Evolutionary conservation across 2,329 filamentous ascomycete genomes (phyloP).

Genomic region (Colletotrichum endophyticum): DNA sequence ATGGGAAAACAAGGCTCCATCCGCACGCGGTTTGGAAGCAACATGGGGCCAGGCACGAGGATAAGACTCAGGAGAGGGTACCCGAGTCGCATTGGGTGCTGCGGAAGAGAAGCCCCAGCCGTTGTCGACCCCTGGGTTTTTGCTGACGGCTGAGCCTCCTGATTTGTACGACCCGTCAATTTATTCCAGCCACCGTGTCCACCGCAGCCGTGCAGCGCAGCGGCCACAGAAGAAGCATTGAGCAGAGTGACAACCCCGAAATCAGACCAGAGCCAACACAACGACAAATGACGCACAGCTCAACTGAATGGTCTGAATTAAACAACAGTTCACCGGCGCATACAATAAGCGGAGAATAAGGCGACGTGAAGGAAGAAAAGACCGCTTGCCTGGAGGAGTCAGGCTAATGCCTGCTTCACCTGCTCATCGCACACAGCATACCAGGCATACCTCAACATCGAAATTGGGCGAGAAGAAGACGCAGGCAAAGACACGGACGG

Average conservation of each 20-base stretch:
- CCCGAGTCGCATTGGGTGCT: constrained; percentile 1
- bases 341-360: not conserved
- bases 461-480: not conserved
- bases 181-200: not conserved
- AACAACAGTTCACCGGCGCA: not conserved
- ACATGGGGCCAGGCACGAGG: constrained; percentile 13
- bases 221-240: not conserved
- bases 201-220: constrained; percentile 4
- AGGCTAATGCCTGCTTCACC: not conserved
- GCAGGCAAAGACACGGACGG: not conserved
- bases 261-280: not conserved
- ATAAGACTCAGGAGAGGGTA: constrained; percentile 16
- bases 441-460: not conserved
- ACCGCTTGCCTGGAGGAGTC: not conserved
- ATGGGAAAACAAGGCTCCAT: constrained; percentile 11
- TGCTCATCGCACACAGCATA: not conserved
- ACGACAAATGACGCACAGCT: not conserved
- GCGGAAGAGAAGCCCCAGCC: not conserved
- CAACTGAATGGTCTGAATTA: not conserved
- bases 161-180: constrained; percentile 2
- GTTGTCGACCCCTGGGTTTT: not conserved
- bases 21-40: constrained; percentile 16
- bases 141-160: not conserved
- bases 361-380: not conserved
- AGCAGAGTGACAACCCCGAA: not conserved